These are phyloP conservation scores for Anthoceros angustus DNA, from an alignment of 225 moss, liverwort and hornwort genomes.

Conservation along the genomic window DNA sequence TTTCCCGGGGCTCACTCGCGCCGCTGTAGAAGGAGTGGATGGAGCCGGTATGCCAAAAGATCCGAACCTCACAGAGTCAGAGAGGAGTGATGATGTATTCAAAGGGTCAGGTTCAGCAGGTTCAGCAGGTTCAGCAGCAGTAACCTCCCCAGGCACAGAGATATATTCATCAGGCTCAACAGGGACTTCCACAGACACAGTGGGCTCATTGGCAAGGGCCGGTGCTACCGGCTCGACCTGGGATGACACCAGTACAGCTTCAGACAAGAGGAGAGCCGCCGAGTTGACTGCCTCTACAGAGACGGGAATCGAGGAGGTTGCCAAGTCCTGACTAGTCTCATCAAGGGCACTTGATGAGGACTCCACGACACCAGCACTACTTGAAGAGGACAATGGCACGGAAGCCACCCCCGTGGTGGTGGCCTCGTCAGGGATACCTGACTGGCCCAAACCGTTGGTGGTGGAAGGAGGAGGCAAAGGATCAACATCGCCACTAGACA, in stretches of 20 bases:
- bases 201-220: conserved; percentile 15
- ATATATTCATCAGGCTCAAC: conserved; percentile 22
- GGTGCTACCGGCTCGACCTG: conserved; percentile 21
- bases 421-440: too few relatives aligned
- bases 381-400: too few relatives aligned
- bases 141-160: conserved; percentile 16
- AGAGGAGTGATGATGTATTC: conserved; percentile 25
- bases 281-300: too few relatives aligned
- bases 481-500: neutral
- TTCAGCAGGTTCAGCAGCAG: conserved; percentile 8
- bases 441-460: too few relatives aligned
- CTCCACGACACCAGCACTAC: too few relatives aligned
- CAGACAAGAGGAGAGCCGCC: neutral
- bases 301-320: too few relatives aligned
- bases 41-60: conserved; percentile 44
- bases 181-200: conserved; percentile 15
- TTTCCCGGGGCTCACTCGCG: conserved; percentile 45
- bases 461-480: too few relatives aligned
- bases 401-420: too few relatives aligned
- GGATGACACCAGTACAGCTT: conserved; percentile 14
- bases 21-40: conserved; percentile 46
- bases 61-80: conserved; percentile 35
- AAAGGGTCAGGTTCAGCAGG: conserved; percentile 19
- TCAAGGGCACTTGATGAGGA: too few relatives aligned
- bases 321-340: too few relatives aligned